Percentiles rank a stretch among this genome's conserved stretches.
These are phyloP conservation scores for Vigna nakashimae DNA, from an alignment of 306 rosid species.

Conservation along the genomic window DNA sequence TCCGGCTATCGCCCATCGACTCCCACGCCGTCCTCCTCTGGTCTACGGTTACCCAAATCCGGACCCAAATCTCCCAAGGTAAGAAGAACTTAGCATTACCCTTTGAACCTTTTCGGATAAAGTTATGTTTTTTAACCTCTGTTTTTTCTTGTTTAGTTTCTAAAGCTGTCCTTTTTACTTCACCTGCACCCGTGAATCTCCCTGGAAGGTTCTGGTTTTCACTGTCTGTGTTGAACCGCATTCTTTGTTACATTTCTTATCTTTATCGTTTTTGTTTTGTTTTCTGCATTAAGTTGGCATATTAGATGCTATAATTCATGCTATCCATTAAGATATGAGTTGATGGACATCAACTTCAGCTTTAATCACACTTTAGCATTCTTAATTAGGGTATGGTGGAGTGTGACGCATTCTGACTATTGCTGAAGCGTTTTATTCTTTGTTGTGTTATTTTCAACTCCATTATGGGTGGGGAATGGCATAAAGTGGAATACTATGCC, in stretches of 20 bases:
- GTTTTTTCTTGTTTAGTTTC: background rate
- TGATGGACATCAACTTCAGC: conserved; percentile 35
- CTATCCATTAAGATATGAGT: background rate
- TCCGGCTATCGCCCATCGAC: conserved; percentile 55
- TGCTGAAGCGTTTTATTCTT: conserved; percentile 47
- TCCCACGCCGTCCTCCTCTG: conserved; percentile 74
- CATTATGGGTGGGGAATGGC: conserved; percentile 52
- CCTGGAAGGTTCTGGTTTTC: conserved; percentile 52
- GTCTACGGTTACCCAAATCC: conserved; percentile 63
- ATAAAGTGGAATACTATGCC: conserved; percentile 52
- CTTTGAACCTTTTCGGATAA: conserved; percentile 17
- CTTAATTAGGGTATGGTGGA: conserved; percentile 51
- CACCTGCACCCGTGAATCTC: conserved; percentile 48
- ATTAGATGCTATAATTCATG: background rate
- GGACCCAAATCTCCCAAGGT: conserved; percentile 83
- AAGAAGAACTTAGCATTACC: conserved; percentile 26
- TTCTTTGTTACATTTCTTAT: background rate
- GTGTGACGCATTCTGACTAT: conserved; percentile 56
- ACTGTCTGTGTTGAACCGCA: conserved; percentile 23
- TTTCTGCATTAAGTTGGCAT: background rate
- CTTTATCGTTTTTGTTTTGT: background rate
- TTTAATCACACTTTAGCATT: conserved; percentile 31
- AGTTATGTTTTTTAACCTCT: background rate
- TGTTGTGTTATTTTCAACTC: conserved; percentile 59
- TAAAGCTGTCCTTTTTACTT: conserved; percentile 29